These are phyloP conservation scores for Colletotrichum magnum DNA, from an alignment of 2,329 filamentous ascomycete species.

Conservation along the genomic window DNA sequence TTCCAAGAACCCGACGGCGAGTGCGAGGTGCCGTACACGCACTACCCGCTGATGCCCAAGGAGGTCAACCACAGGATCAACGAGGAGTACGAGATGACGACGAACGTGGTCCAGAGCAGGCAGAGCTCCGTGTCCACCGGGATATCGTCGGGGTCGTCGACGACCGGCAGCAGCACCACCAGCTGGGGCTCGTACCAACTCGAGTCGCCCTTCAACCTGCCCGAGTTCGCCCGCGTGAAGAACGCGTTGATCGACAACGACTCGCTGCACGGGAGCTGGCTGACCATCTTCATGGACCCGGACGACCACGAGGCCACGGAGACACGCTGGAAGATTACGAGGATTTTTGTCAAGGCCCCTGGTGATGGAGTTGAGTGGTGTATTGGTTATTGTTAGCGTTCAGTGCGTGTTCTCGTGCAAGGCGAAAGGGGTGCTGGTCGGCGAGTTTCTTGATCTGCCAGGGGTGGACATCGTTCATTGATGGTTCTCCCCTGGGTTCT, in stretches of 20 bases:
- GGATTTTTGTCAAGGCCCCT: conserved; percentile 50
- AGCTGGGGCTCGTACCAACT: conserved; percentile 35
- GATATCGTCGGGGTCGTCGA: conserved; percentile 1
- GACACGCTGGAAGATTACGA: conserved; percentile 47
- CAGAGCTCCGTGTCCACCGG: conserved; percentile 16
- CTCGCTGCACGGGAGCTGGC: conserved; percentile 45
- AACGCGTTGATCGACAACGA: conserved; percentile 48
- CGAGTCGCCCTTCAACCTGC: conserved; percentile 48
- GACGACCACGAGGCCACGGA: conserved; percentile 34
- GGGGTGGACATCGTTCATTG: no score
- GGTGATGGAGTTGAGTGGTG: not conserved
- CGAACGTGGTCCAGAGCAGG: conserved; percentile 1
- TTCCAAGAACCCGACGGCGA: not conserved
- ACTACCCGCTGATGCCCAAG: conserved; percentile 25
- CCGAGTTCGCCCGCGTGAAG: conserved; percentile 47
- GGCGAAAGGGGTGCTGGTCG: no score
- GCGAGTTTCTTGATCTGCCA: no score
- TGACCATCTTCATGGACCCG: conserved; percentile 49
- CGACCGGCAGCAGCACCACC: conserved; percentile 9
- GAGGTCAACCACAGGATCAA: conserved; percentile 3
- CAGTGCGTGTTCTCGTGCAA: not conserved
- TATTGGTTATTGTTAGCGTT: not conserved
- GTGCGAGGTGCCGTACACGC: not conserved
- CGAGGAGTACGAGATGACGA: not conserved
- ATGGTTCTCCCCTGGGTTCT: no score